Conservation (phyloP, 306 rosid genomes). For the Crotalaria pallida region DNA sequence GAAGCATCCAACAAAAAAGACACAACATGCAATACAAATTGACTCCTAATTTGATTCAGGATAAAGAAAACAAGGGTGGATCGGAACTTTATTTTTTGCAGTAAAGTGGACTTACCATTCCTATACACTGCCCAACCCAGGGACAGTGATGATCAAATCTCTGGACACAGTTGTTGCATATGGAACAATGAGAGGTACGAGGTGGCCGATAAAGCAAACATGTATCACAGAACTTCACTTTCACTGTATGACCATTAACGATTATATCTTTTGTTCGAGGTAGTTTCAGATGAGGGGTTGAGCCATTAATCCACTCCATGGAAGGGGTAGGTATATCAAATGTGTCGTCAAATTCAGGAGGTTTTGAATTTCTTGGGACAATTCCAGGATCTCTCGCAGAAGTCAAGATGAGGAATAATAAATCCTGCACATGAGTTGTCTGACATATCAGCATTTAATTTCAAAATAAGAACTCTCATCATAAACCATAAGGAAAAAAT, state of each 20-base stretch:
- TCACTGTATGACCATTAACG: slow-evolving; percentile 70
- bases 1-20: neutral
- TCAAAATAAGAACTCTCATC: slow-evolving; percentile 9
- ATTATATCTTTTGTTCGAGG: slow-evolving; percentile 79
- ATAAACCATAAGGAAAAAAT: slow-evolving; percentile 7
- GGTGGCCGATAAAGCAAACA: slow-evolving; percentile 96
- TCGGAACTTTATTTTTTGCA: neutral
- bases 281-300: slow-evolving; percentile 78
- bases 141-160: slow-evolving; percentile 99
- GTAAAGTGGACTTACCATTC: slow-evolving; percentile 58
- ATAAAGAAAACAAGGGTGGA: neutral
- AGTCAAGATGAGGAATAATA: slow-evolving; percentile 68
- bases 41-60: neutral
- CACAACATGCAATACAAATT: neutral
- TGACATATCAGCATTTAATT: slow-evolving; percentile 27
- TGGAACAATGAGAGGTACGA: slow-evolving; percentile 95
- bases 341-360: slow-evolving; percentile 73
- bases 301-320: slow-evolving; percentile 91
- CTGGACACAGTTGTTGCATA: slow-evolving; percentile 96
- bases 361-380: slow-evolving; percentile 73
- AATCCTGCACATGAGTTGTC: slow-evolving; percentile 61
- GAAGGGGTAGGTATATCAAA: slow-evolving; percentile 65
- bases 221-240: slow-evolving; percentile 94
- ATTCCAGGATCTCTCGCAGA: slow-evolving; percentile 96
- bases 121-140: slow-evolving; percentile 99